Conservation (phyloP, 495 filamentous ascomycete genomes). For the Cairneyella variabilis region DNA sequence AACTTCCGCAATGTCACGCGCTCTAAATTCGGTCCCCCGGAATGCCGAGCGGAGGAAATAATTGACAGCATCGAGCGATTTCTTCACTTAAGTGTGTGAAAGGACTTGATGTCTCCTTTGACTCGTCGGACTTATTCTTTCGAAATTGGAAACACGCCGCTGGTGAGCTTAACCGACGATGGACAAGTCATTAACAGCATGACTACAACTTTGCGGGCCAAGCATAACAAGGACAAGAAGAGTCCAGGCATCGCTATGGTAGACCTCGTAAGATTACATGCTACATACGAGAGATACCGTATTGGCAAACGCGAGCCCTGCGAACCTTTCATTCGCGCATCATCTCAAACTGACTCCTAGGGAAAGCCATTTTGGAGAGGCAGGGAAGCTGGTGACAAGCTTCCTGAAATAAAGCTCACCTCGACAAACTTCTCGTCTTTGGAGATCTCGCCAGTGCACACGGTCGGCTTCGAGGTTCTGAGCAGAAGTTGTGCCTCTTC, state of each 20-base stretch:
- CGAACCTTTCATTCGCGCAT: background rate
- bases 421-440: background rate
- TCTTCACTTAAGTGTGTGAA: background rate
- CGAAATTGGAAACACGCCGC: background rate
- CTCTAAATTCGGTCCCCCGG: background rate
- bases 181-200: no score
- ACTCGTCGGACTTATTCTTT: background rate
- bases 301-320: background rate
- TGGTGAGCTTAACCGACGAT: no score
- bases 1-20: background rate
- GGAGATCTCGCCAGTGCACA: background rate
- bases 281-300: background rate
- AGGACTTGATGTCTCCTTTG: background rate
- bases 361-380: background rate
- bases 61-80: background rate
- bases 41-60: background rate
- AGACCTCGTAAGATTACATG: background rate
- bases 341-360: background rate
- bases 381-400: background rate
- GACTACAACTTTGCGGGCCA: background rate
- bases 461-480: background rate
- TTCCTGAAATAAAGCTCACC: background rate
- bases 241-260: background rate
- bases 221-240: background rate
- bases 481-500: background rate